Conservation (phyloP, 257 asterid species). For the Anisodus acutangulus region DNA sequence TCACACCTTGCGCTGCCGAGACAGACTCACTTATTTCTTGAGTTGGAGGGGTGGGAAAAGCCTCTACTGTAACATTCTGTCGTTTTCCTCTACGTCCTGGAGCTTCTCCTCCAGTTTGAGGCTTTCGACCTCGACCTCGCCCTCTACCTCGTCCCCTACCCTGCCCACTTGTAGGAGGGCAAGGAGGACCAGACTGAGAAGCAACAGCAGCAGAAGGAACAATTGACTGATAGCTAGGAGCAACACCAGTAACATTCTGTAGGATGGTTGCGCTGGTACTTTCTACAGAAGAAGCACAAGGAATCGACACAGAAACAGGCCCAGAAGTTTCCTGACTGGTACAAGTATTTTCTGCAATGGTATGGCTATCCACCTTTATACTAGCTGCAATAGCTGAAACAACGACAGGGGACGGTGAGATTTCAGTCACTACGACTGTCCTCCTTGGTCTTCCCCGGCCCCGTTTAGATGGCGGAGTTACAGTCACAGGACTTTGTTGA, state of each 20-base stretch:
- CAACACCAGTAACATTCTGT: constrained; percentile 44
- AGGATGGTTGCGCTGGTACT: constrained; percentile 49
- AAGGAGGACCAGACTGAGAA: constrained; percentile 51
- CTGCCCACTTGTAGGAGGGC: constrained; percentile 57
- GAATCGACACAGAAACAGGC: constrained; percentile 45
- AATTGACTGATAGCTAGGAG: constrained; percentile 47
- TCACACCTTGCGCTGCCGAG: constrained; percentile 30
- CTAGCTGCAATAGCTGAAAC: constrained; percentile 33
- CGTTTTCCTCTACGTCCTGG: constrained; percentile 79
- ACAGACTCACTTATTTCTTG: constrained; percentile 34
- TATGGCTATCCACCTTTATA: constrained; percentile 29
- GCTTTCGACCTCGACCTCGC: constrained; percentile 64
- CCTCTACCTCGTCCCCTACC: constrained; percentile 68
- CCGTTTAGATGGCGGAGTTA: constrained; percentile 75
- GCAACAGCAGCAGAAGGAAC: constrained; percentile 47
- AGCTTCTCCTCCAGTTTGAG: constrained; percentile 66
- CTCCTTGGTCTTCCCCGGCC: constrained; percentile 99
- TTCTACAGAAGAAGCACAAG: constrained; percentile 39
- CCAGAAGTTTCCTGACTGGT: constrained; percentile 34
- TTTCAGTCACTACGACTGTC: constrained; percentile 44
- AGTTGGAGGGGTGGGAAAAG: constrained; percentile 41
- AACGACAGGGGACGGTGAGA: constrained; percentile 34
- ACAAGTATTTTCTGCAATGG: constrained; percentile 31
- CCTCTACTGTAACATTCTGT: constrained; percentile 46
- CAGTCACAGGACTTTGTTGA: constrained; percentile 49